Percentiles rank a stretch among this genome's conserved stretches.
Evolutionary conservation across 768 basidiomycete species (phyloP).

Genomic region (Lactarius vividus): DNA sequence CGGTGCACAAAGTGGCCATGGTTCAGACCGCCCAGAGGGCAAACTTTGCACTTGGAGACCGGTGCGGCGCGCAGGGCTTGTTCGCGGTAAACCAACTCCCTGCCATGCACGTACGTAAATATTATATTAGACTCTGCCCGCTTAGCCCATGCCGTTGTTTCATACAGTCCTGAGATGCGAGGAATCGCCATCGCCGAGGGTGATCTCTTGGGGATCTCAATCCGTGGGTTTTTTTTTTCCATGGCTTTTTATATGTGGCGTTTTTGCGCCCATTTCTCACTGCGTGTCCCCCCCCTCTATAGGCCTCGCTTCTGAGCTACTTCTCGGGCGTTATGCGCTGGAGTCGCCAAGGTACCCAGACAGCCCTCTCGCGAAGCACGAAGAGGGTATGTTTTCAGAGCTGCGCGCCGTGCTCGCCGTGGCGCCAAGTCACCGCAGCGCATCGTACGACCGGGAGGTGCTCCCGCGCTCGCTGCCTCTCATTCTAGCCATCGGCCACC

Average conservation of each 20-base stretch:
- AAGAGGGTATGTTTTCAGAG: constrained; percentile 36
- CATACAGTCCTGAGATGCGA: constrained; percentile 28
- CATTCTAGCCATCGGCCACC: constrained; percentile 62
- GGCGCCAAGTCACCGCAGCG: constrained; percentile 42
- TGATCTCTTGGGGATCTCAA: constrained; percentile 46
- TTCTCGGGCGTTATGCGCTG: constrained; percentile 51
- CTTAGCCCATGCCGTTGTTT: constrained; percentile 27
- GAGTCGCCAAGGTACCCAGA: constrained; percentile 44
- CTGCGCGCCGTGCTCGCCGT: constrained; percentile 22
- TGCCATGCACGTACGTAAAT: constrained; percentile 45
- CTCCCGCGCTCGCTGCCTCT: constrained; percentile 53
- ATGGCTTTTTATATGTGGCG: neutral
- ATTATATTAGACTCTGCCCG: constrained; percentile 31
- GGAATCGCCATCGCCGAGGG: constrained; percentile 45
- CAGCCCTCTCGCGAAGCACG: constrained; percentile 54
- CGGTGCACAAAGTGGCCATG: constrained; percentile 54
- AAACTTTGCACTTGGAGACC: constrained; percentile 53
- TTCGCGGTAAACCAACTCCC: constrained; percentile 64
- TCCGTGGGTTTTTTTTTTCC: constrained; percentile 45
- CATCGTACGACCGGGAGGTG: constrained; percentile 49
- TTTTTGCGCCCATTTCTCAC: constrained; percentile 30
- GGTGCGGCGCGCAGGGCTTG: constrained; percentile 65
- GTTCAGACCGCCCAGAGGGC: constrained; percentile 53
- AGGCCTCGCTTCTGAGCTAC: constrained; percentile 58
- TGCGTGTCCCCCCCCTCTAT: neutral